A percentile compares a stretch with the other conserved stretches of the same genome.
Evolutionary conservation across 2,329 filamentous ascomycete species (phyloP).

Genomic region (Xylariaceae sp.): DNA sequence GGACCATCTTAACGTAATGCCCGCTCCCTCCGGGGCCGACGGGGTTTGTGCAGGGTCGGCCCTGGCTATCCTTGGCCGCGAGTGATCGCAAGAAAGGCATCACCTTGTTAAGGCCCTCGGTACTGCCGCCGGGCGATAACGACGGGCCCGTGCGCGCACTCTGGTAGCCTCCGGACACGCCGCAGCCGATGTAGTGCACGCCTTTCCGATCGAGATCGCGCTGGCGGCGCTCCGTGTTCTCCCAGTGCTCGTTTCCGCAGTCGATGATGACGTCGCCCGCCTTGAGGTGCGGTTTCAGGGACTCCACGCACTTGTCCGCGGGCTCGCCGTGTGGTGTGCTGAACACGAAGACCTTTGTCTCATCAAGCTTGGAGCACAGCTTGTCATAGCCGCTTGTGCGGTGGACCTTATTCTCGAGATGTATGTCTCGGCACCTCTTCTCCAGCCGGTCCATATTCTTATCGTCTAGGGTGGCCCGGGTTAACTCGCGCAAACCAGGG

Average conservation of each 20-base stretch:
- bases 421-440: slow-evolving; percentile 43
- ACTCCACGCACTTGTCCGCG: slow-evolving; percentile 48
- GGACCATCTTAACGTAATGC: slow-evolving; percentile 79
- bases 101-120: slow-evolving; percentile 61
- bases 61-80: slow-evolving; percentile 66
- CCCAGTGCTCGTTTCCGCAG: slow-evolving; percentile 71
- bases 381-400: slow-evolving; percentile 53
- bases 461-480: slow-evolving; percentile 34
- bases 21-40: slow-evolving; percentile 69
- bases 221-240: slow-evolving; percentile 68
- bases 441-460: slow-evolving; percentile 53
- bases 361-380: slow-evolving; percentile 55
- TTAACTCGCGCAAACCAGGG: background rate
- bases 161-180: slow-evolving; percentile 74
- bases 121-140: slow-evolving; percentile 70
- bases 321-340: slow-evolving; percentile 56
- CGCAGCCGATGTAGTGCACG: slow-evolving; percentile 71
- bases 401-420: slow-evolving; percentile 40
- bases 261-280: slow-evolving; percentile 72
- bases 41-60: slow-evolving; percentile 64
- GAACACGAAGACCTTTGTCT: slow-evolving; percentile 59
- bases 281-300: slow-evolving; percentile 55
- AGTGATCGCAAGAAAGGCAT: slow-evolving; percentile 67
- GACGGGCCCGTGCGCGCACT: slow-evolving; percentile 69
- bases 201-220: slow-evolving; percentile 61